Conservation (phyloP, 257 asterid genomes). For the Penstemon davidsonii region DNA sequence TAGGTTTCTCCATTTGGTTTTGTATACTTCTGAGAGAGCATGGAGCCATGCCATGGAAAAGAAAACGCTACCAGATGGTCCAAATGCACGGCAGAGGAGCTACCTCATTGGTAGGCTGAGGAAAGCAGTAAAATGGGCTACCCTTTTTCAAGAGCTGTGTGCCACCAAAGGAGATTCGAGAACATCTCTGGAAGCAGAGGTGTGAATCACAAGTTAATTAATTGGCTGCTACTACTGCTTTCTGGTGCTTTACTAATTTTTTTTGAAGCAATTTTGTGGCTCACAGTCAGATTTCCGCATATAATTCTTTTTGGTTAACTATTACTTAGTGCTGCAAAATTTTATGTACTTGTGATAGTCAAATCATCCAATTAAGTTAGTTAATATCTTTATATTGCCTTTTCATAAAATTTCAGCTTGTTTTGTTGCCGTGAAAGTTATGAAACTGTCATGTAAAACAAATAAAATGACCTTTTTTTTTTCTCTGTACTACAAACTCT, state of each 20-base stretch:
- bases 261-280: neutral
- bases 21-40: constrained; percentile 93
- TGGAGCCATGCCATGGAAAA: constrained; percentile 99
- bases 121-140: constrained; percentile 95
- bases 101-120: constrained; percentile 93
- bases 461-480: neutral
- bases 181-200: constrained; percentile 98
- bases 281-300: neutral
- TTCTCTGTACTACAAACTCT: constrained; percentile 10
- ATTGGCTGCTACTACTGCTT: constrained; percentile 14
- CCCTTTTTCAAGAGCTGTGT: constrained; percentile 77
- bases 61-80: constrained; percentile 93
- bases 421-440: constrained; percentile 7
- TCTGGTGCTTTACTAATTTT: constrained; percentile 5
- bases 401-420: constrained; percentile 1
- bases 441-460: constrained; percentile 4
- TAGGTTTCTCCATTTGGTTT: constrained; percentile 90
- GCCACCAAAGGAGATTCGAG: constrained; percentile 86
- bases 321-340: constrained; percentile 10
- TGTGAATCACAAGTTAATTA: constrained; percentile 28
- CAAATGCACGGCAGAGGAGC: constrained; percentile 88
- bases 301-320: constrained; percentile 2
- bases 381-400: constrained; percentile 3
- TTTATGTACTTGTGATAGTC: constrained; percentile 22
- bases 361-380: constrained; percentile 1